Evolutionary conservation across 2,329 filamentous ascomycete species (phyloP).

Genomic region (Pyricularia sp.): DNA sequence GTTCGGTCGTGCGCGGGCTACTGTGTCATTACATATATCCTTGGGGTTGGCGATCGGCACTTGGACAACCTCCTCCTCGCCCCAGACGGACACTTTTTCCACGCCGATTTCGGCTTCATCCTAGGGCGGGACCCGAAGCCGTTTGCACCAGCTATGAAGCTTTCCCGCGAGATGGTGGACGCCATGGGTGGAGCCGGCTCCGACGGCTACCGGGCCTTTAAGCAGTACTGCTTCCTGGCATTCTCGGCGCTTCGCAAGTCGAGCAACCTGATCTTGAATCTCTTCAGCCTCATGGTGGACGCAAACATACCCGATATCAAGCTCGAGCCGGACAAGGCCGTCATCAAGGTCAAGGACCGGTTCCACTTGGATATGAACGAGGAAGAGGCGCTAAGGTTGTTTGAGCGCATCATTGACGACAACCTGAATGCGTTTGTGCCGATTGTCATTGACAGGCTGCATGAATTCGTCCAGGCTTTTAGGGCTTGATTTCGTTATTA

Average conservation of each 20-base stretch:
- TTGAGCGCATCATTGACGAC: constrained; percentile 83
- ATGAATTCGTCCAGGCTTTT: constrained; percentile 88
- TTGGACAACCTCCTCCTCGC: constrained; percentile 88
- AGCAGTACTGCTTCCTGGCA: constrained; percentile 90
- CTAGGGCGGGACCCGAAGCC: constrained; percentile 94
- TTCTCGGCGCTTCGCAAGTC: constrained; percentile 86
- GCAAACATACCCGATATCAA: constrained; percentile 94
- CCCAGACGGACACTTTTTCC: constrained; percentile 90
- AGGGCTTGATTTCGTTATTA: constrained; percentile 37
- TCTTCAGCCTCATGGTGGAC: constrained; percentile 95
- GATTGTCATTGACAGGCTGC: constrained; percentile 86
- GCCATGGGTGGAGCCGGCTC: constrained; percentile 84
- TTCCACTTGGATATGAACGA: constrained; percentile 87
- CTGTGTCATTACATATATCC: constrained; percentile 95
- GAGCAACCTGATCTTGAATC: constrained; percentile 79
- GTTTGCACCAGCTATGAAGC: constrained; percentile 92
- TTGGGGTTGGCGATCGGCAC: constrained; percentile 91
- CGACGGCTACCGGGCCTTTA: constrained; percentile 76
- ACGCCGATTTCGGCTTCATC: constrained; percentile 97
- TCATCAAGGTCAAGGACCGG: constrained; percentile 86
- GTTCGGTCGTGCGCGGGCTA: constrained; percentile 94
- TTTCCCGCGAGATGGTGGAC: constrained; percentile 96
- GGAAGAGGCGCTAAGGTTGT: constrained; percentile 78
- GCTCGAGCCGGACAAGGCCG: constrained; percentile 83
- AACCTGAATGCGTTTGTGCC: constrained; percentile 81